These are phyloP conservation scores for Syzygium grande DNA, from an alignment of 345 rosid genomes.

Conservation along the genomic window DNA sequence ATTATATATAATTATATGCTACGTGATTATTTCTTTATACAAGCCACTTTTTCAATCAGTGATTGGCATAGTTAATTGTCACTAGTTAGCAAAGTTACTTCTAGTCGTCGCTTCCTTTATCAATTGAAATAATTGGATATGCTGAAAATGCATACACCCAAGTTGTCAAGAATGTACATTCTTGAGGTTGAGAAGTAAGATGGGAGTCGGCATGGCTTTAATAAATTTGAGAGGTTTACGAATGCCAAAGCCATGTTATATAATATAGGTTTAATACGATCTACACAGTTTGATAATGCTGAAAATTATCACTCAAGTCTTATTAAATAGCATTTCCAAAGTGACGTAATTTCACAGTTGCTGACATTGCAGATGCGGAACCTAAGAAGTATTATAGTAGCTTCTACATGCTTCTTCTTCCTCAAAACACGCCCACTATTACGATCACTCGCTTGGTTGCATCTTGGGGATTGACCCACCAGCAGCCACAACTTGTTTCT, in stretches of 20 bases:
- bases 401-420: not conserved
- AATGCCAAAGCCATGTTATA: not conserved
- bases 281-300: not conserved
- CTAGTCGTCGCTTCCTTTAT: not conserved
- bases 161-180: not conserved
- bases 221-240: not conserved
- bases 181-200: not conserved
- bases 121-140: not conserved
- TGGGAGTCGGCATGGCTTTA: not conserved
- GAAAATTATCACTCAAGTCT: not conserved
- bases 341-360: not conserved
- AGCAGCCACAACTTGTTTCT: conserved; percentile 78
- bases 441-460: not conserved
- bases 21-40: not conserved
- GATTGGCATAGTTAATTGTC: not conserved
- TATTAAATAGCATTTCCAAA: not conserved
- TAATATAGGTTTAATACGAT: not conserved
- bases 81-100: not conserved
- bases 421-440: not conserved
- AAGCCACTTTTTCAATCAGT: not conserved
- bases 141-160: not conserved
- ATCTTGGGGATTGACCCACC: conserved; percentile 56
- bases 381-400: not conserved
- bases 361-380: too few species aligned
- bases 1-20: not conserved